A percentile compares a stretch with the other conserved stretches of the same genome.
These are phyloP conservation scores for Plenodomus tracheiphilus DNA, from an alignment of 2,329 filamentous ascomycete genomes.

Conservation along the genomic window DNA sequence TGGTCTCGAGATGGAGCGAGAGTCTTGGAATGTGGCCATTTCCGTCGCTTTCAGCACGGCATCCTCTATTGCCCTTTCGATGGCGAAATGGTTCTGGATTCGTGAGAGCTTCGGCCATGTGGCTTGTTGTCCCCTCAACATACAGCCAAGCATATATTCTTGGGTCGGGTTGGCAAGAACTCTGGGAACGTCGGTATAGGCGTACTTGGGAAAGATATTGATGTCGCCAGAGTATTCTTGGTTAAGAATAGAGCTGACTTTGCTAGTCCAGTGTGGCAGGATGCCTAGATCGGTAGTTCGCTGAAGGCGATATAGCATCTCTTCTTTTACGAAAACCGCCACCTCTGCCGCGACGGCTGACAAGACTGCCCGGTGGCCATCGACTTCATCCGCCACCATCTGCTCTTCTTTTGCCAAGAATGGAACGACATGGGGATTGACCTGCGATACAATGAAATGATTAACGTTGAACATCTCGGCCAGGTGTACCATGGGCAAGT, in stretches of 20 bases:
- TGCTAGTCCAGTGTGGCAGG: constrained; percentile 77
- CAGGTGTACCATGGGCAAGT: constrained; percentile 85
- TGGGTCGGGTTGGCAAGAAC: constrained; percentile 82
- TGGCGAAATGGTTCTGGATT: constrained; percentile 83
- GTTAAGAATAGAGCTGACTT: constrained; percentile 77
- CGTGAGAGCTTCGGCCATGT: constrained; percentile 90
- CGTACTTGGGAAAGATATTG: constrained; percentile 84
- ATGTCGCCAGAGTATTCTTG: constrained; percentile 96
- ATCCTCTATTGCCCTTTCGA: constrained; percentile 81
- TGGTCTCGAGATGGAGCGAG: not conserved
- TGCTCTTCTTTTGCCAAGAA: constrained; percentile 78
- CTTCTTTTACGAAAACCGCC: constrained; percentile 68
- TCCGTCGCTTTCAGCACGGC: constrained; percentile 60
- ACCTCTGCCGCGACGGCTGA: constrained; percentile 59
- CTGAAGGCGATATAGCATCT: constrained; percentile 78
- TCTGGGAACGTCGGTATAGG: constrained; percentile 71
- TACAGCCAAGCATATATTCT: constrained; percentile 83
- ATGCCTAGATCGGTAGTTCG: constrained; percentile 79
- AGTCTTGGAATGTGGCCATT: not conserved
- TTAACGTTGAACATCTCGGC: constrained; percentile 98
- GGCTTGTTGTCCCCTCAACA: constrained; percentile 77
- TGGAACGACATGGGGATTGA: constrained; percentile 90
- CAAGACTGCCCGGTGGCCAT: constrained; percentile 63
- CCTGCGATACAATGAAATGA: constrained; percentile 95
- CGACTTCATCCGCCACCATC: constrained; percentile 43